A percentile compares a stretch with the other conserved stretches of the same genome.
Conservation (phyloP, 164 flowering plant species). For the Aristolochia contorta region DNA sequence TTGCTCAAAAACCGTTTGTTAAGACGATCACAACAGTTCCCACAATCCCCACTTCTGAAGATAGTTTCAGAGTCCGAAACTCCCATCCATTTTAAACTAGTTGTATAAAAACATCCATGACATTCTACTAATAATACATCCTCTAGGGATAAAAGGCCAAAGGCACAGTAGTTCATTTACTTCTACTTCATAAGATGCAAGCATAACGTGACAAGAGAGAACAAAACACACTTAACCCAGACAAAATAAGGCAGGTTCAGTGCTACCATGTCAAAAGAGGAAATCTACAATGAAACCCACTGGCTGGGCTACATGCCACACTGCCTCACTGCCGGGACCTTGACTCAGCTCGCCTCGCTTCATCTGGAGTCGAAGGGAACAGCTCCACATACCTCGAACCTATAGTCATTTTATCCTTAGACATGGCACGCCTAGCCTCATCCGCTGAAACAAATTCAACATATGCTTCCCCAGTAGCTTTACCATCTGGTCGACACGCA, state of each 20-base stretch:
- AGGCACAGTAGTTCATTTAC: too few relatives aligned
- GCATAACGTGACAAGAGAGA: neutral
- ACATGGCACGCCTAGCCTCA: slow-evolving; percentile 78
- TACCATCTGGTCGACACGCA: slow-evolving; percentile 75
- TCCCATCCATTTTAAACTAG: too few relatives aligned
- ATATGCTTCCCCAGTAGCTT: slow-evolving; percentile 85
- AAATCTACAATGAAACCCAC: too few relatives aligned
- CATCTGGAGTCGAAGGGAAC: slow-evolving; percentile 75
- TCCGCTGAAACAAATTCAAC: slow-evolving; percentile 78
- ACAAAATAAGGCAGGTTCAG: slow-evolving; percentile 5
- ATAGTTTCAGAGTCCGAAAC: too few relatives aligned
- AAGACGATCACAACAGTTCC: too few relatives aligned
- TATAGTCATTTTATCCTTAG: slow-evolving; percentile 76
- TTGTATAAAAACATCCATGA: too few relatives aligned
- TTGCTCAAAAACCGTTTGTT: too few relatives aligned
- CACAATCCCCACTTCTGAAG: too few relatives aligned
- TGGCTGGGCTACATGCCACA: neutral
- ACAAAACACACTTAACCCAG: too few relatives aligned
- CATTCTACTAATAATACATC: too few relatives aligned
- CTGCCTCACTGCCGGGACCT: slow-evolving; percentile 57
- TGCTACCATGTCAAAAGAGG: too few relatives aligned
- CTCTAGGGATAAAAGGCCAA: too few relatives aligned
- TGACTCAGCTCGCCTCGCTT: slow-evolving; percentile 71
- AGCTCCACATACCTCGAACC: slow-evolving; percentile 85
- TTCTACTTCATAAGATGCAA: neutral